phyloP scores from a whole-genome alignment of 2,329 filamentous ascomycete species.

The Hysterium pulicare region DNA sequence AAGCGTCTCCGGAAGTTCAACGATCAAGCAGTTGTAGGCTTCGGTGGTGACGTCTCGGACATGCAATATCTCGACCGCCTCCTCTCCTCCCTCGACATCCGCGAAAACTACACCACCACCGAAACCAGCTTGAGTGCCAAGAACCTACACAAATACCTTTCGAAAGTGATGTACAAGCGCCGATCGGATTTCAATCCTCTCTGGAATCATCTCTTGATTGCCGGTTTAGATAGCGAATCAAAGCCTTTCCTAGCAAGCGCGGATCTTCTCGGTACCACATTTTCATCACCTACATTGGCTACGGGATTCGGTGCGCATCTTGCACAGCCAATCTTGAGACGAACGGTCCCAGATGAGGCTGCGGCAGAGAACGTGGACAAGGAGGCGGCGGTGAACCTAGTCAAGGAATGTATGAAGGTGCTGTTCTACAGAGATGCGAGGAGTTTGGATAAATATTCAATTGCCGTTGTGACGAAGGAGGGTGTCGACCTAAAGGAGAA shows the following conservation, averaged over 20 bases:
- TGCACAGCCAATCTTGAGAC: conserved; percentile 86
- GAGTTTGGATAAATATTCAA: conserved; percentile 85
- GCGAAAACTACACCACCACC: conserved; percentile 73
- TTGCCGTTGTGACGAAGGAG: conserved; percentile 84
- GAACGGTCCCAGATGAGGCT: conserved; percentile 78
- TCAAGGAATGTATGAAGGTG: conserved; percentile 97
- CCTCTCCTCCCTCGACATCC: conserved; percentile 79
- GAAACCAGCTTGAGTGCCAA: conserved; percentile 70
- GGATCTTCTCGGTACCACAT: conserved; percentile 91
- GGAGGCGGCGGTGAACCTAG: conserved; percentile 74
- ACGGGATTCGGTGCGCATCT: conserved; percentile 93
- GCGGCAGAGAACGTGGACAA: conserved; percentile 66
- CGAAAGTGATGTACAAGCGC: conserved; percentile 93
- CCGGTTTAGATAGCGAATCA: conserved; percentile 71
- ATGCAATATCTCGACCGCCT: conserved; percentile 98
- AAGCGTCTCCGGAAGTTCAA: conserved; percentile 92
- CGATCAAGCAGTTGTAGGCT: conserved; percentile 78
- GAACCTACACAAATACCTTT: conserved; percentile 94
- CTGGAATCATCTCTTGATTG: conserved; percentile 94
- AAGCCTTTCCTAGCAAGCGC: conserved; percentile 88
- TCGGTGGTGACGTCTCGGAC: conserved; percentile 95
- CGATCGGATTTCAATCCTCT: conserved; percentile 94
- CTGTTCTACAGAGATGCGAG: conserved; percentile 95
- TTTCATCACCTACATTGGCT: conserved; percentile 79
- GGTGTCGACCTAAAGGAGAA: conserved; percentile 78